Percentiles rank a stretch among this genome's conserved stretches.
phyloP scores from a whole-genome alignment of 352 stramenopile species.

The Phytophthora pistaciae region DNA sequence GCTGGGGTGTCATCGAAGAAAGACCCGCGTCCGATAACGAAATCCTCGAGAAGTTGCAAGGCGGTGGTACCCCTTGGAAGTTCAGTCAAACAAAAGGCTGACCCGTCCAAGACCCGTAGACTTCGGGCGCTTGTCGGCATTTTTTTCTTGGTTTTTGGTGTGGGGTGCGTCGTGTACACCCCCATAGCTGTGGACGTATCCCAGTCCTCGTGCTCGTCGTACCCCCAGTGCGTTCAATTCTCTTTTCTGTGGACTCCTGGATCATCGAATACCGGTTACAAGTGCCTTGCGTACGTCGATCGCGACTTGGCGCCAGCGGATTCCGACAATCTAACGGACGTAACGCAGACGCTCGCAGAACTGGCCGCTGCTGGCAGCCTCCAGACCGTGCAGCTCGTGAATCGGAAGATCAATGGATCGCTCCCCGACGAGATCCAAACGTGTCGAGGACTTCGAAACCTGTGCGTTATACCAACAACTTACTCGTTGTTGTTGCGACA shows the following conservation, averaged over 20 bases:
- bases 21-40: not conserved
- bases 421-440: slow-evolving; percentile 25
- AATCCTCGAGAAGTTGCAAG: slow-evolving; percentile 4
- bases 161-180: slow-evolving; percentile 29
- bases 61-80: slow-evolving; percentile 8
- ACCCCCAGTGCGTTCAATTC: slow-evolving; percentile 24
- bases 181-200: slow-evolving; percentile 17
- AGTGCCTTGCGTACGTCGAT: slow-evolving; percentile 38
- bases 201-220: slow-evolving; percentile 17
- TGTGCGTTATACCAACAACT: slow-evolving; percentile 22
- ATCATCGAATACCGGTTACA: slow-evolving; percentile 8
- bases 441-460: slow-evolving; percentile 31
- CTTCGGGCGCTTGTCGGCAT: slow-evolving; percentile 26
- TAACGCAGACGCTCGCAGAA: slow-evolving; percentile 20
- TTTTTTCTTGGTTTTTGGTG: slow-evolving; percentile 36
- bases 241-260: slow-evolving; percentile 16
- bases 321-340: slow-evolving; percentile 19
- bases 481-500: too few species aligned
- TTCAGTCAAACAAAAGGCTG: not conserved
- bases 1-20: not conserved
- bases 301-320: slow-evolving; percentile 34
- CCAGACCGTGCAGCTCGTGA: slow-evolving; percentile 36
- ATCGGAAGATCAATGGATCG: slow-evolving; percentile 36
- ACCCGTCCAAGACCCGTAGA: not conserved
- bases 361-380: slow-evolving; percentile 32